These are phyloP conservation scores for Mucuna pruriens DNA, from an alignment of 306 rosid genomes.

Conservation along the genomic window DNA sequence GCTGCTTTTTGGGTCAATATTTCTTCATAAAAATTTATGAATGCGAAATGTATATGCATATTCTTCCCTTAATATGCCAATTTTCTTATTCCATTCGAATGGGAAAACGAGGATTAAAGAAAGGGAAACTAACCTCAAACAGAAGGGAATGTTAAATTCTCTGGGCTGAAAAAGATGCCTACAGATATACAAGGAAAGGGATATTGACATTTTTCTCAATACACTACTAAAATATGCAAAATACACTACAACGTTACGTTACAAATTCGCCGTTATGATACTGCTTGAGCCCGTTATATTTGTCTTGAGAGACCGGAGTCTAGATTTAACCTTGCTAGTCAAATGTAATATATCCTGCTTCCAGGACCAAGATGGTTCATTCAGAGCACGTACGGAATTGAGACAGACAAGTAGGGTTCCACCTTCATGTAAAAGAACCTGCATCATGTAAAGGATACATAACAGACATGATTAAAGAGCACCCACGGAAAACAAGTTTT, in stretches of 20 bases:
- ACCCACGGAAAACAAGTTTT: neutral
- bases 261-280: conserved; percentile 51
- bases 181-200: conserved; percentile 34
- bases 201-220: conserved; percentile 26
- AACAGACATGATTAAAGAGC: conserved; percentile 18
- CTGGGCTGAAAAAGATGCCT: conserved; percentile 26
- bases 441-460: conserved; percentile 39
- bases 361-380: conserved; percentile 91
- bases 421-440: conserved; percentile 98
- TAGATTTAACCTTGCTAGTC: conserved; percentile 53
- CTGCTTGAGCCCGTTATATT: conserved; percentile 37
- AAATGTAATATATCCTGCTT: conserved; percentile 61
- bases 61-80: conserved; percentile 5
- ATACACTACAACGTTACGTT: conserved; percentile 29
- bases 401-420: conserved; percentile 96
- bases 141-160: neutral
- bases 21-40: neutral
- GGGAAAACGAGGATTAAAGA: neutral
- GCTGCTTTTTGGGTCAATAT: neutral
- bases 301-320: conserved; percentile 38
- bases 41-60: neutral
- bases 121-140: neutral
- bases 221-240: conserved; percentile 27
- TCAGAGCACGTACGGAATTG: conserved; percentile 87
- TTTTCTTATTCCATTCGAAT: conserved; percentile 14